Evolutionary conservation across 129 eudicot species (phyloP).

Genomic region (Flaveria brownii): DNA sequence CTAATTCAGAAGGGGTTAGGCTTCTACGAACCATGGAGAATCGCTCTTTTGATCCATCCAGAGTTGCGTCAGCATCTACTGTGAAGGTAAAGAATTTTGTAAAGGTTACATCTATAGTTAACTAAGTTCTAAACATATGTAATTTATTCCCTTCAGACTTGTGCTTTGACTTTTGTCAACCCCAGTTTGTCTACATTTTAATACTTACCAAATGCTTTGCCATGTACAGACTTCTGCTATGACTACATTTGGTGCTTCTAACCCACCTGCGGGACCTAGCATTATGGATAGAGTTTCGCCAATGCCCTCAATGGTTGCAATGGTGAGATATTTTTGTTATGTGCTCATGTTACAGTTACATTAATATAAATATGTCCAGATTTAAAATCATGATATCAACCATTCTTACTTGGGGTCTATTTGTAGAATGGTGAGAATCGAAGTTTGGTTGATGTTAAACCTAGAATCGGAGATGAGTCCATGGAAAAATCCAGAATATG

Average conservation of each 20-base stretch:
- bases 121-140: too few relatives aligned
- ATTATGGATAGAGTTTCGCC: slow-evolving; percentile 64
- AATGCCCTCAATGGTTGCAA: slow-evolving; percentile 52
- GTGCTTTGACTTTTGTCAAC: too few relatives aligned
- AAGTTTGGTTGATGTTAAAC: slow-evolving; percentile 66
- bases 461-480: slow-evolving; percentile 74
- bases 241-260: slow-evolving; percentile 62
- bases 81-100: slow-evolving; percentile 52
- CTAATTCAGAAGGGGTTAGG: slow-evolving; percentile 77
- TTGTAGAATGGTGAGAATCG: slow-evolving; percentile 78
- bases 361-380: not conserved
- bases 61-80: slow-evolving; percentile 52
- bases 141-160: too few relatives aligned
- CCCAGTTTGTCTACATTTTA: not conserved
- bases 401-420: not conserved
- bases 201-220: slow-evolving; percentile 9
- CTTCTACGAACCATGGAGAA: slow-evolving; percentile 64
- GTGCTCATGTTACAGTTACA: slow-evolving; percentile 4
- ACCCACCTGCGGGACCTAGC: slow-evolving; percentile 53
- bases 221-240: slow-evolving; percentile 55
- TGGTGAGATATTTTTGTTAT: slow-evolving; percentile 40
- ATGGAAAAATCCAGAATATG: slow-evolving; percentile 65
- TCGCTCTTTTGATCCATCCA: slow-evolving; percentile 74
- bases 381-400: slow-evolving; percentile 2
- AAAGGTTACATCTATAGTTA: not conserved